A percentile compares a stretch with the other conserved stretches of the same genome.
Evolutionary conservation across 495 filamentous ascomycete genomes (phyloP).

Genomic region (Daldinia vernicosa): DNA sequence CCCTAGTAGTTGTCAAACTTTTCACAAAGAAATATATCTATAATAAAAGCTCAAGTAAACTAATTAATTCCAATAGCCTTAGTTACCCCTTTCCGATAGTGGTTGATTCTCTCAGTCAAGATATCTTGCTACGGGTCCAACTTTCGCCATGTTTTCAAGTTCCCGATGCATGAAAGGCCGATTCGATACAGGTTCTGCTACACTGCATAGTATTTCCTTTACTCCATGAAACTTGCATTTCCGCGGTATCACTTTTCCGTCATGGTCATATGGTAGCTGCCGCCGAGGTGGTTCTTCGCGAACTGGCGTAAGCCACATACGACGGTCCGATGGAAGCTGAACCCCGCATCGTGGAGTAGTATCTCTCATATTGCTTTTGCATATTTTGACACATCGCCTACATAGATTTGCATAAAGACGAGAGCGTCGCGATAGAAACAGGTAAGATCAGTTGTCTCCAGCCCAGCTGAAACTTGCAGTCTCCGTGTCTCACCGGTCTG

Average conservation of each 20-base stretch:
- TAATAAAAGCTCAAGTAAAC: not conserved
- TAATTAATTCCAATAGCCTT: not conserved
- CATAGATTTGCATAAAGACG: no score
- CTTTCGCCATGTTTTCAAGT: not conserved
- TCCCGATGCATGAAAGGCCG: not conserved
- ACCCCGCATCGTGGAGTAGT: not conserved
- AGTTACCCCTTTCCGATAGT: not conserved
- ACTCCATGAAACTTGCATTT: not conserved
- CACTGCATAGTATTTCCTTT: not conserved
- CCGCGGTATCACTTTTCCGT: not conserved
- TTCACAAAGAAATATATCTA: not conserved
- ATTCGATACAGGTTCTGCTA: not conserved
- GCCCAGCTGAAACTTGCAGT: not conserved
- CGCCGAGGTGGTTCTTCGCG: not conserved
- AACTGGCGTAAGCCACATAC: not conserved
- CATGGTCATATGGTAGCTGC: not conserved
- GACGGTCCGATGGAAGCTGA: not conserved
- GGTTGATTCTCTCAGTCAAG: not conserved
- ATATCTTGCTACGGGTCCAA: not conserved
- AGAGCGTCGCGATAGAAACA: not conserved
- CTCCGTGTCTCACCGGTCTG: not conserved
- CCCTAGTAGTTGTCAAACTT: not conserved
- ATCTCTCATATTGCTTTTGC: not conserved
- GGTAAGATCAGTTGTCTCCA: not conserved
- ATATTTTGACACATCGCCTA: not conserved